These are phyloP conservation scores for Tuber melanosporum DNA, from an alignment of 495 filamentous ascomycete species.

Conservation along the genomic window DNA sequence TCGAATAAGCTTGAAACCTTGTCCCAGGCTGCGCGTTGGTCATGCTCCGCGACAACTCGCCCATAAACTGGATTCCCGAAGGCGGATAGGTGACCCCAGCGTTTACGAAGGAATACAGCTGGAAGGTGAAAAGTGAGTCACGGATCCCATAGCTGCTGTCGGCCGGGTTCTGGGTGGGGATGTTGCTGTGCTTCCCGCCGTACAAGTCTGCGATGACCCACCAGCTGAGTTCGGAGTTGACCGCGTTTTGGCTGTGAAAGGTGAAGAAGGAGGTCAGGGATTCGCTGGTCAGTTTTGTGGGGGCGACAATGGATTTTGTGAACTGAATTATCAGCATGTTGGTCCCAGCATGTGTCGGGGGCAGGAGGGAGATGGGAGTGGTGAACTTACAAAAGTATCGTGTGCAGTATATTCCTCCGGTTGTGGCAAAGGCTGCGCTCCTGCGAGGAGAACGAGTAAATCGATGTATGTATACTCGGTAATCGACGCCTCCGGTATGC, in stretches of 20 bases:
- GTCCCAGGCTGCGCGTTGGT: slow-evolving; percentile 42
- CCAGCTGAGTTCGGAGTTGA: slow-evolving; percentile 43
- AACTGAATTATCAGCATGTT: slow-evolving; percentile 19
- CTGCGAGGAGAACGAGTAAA: slow-evolving; percentile 21
- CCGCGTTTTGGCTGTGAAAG: slow-evolving; percentile 11
- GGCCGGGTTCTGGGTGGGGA: slow-evolving; percentile 47
- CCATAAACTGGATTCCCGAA: slow-evolving; percentile 47
- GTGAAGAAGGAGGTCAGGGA: slow-evolving; percentile 32
- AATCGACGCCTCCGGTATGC: not conserved
- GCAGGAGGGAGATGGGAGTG: not conserved
- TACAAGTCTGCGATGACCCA: slow-evolving; percentile 53
- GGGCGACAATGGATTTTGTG: slow-evolving; percentile 32
- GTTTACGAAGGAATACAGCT: slow-evolving; percentile 52
- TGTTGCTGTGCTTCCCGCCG: slow-evolving; percentile 49
- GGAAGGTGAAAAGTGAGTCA: slow-evolving; percentile 54
- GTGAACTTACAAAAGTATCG: slow-evolving; percentile 25
- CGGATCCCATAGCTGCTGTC: slow-evolving; percentile 55
- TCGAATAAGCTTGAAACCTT: slow-evolving; percentile 56
- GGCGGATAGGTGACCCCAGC: slow-evolving; percentile 40
- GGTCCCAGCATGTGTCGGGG: not conserved
- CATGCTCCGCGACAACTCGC: slow-evolving; percentile 42
- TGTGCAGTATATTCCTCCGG: slow-evolving; percentile 24
- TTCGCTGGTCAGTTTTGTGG: slow-evolving; percentile 18
- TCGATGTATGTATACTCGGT: slow-evolving; percentile 26
- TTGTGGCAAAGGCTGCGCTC: slow-evolving; percentile 16